Base-by-base conservation (phyloP, 2,329 filamentous ascomycete genomes). In the Ophiostoma ulmi region DNA sequence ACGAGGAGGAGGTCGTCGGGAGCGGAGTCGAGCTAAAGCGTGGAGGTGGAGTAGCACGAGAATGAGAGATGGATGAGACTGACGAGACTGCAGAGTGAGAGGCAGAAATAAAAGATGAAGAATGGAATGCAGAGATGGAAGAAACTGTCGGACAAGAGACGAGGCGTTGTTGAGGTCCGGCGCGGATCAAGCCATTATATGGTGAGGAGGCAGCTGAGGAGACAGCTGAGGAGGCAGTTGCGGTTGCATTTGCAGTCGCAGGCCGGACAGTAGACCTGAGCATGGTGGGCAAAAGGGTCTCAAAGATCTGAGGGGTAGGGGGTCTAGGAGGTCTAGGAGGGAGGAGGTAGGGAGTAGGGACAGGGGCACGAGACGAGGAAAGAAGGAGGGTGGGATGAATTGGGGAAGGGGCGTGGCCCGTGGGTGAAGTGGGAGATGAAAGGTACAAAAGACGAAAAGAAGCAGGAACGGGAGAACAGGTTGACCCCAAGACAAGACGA, bases 151-250 rank as follows among this genome's bases (percentile, higher is more conserved):
- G 65, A 67, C 36, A 31, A 22, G 22, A 67, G n/a, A n/a, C 36
- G 36, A 39, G 35, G 20, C 35, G 63, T 65, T 22, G 63, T 65
- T 65, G 63, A 65, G 7, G 63, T 65, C 65, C 67, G 68, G 72
- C 72, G 73, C 71, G 68, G 69, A 67, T 70, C 73, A 72, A 68
- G 63, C 71, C 73, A 72, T 74, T 74, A 65, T 74, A 74, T 71
- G 67, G 70, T 71, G 66, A 67, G 70, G 35, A 69, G 70, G 70
- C 68, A 39, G 66, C 22, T 35, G 41, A 20, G 69, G 26, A 26
- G 26, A 26, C 26, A 26, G 26, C 31, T 31, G 31, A 31, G 31
- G 20, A 67, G 38, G 58, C 68, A 35, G 52, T 20, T 48, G 44
- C 44, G 17, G 44, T 48, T 48, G 44, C 44, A 48, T 17, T 48